Evolutionary conservation across 139 green algal genomes (phyloP), one percentile per base, ranked within the genome.

Genomic region (Chlamydomonas sphaeroides): DNA sequence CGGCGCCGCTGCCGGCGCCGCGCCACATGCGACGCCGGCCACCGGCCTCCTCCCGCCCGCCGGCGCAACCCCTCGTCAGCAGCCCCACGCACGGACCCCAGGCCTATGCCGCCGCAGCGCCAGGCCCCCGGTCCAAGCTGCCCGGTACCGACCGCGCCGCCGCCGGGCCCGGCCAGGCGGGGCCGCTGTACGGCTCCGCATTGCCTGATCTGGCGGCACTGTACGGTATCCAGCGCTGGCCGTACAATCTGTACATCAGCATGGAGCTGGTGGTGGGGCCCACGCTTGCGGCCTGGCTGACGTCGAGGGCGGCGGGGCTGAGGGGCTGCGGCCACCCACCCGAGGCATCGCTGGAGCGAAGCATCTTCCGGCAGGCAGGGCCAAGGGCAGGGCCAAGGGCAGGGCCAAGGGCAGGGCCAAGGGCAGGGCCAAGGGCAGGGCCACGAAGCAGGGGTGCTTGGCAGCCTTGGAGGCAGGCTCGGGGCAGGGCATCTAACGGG

Each of bases 171-270:
- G 10, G 10, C 10, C 45, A 51, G 45, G 10, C 45, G 45, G 10
- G 45, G 10, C 10, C 8, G 45, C 45, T 14, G 45, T 14, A n/a
- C 49, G 49, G 49, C 49, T 2, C 49, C 2, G 49, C n/a, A n/a
- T n/a, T n/a, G n/a, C n/a, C n/a, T n/a, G 45, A 84, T 6, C 45
- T 74, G 2, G 71, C 69, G 18, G 35, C 35, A 28, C 70, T 80
- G 51, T 56, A 39, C 15, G 72, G 81, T 65, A 68, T 86, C 33
- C 61, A n/a, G 0, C 41, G 36, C 25, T 89, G 85, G 85, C 85
- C 85, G 33, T 89, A 89, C 79, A n/a, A 51, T 33, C 66, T 89
- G 79, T 89, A 89, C 85, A 89, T 89, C 73, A 72, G 71, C 73
- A 89, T 89, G 85, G 85, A 89, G 79, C 69, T 78, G 38, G 79